phyloP scores from a whole-genome alignment of 2,329 filamentous ascomycete genomes.

The Xylariaceae sp. region DNA sequence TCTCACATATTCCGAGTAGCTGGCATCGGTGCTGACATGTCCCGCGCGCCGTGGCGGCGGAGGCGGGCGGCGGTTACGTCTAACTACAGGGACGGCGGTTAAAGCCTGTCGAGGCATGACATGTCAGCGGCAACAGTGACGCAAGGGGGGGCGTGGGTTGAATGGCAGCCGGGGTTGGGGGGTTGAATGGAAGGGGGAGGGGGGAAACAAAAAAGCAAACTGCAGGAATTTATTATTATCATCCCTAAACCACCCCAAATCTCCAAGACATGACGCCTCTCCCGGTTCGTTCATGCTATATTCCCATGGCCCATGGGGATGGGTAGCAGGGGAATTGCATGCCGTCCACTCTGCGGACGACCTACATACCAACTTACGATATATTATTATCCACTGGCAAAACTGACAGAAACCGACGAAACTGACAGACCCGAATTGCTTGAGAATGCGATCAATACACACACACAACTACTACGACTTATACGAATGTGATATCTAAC shows the following conservation, averaged over 20 bases:
- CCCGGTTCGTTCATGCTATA: not conserved
- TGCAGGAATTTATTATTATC: conserved; percentile 1
- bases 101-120: conserved; percentile 2
- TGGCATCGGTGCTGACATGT: conserved; percentile 19
- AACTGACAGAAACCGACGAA: too few species aligned
- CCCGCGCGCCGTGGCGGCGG: conserved; percentile 16
- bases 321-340: not conserved
- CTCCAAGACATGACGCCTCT: not conserved
- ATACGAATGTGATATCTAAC: not conserved
- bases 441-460: too few species aligned
- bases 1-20: conserved; percentile 11
- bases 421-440: too few species aligned
- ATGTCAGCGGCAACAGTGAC: conserved; percentile 5
- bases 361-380: too few species aligned
- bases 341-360: not conserved
- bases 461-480: not conserved
- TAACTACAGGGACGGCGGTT: not conserved
- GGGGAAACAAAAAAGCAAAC: conserved; percentile 9
- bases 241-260: not conserved
- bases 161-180: not conserved
- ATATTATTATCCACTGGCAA: too few species aligned
- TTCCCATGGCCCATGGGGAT: not conserved
- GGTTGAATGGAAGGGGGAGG: not conserved
- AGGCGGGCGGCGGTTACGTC: conserved; percentile 4
- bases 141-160: conserved; percentile 2